Percentiles rank a stretch among this genome's conserved stretches.
phyloP scores from a whole-genome alignment of 2,329 filamentous ascomycete species.

The Fusarium pseudocircinatum region DNA sequence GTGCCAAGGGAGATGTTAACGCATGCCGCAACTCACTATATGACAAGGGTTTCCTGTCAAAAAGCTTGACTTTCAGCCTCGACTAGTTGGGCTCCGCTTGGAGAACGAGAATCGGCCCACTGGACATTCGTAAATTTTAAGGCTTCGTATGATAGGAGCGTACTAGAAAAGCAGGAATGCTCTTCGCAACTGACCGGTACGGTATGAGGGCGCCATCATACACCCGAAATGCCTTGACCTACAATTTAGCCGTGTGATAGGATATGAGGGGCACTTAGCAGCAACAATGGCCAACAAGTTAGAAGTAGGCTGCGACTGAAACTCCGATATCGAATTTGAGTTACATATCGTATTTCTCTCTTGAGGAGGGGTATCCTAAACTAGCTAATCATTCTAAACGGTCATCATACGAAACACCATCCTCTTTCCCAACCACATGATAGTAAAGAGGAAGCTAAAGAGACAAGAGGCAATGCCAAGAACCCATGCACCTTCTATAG shows the following conservation, averaged over 20 bases:
- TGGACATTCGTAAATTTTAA: neutral
- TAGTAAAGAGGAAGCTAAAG: conserved; percentile 18
- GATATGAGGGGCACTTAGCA: no score
- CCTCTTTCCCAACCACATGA: conserved; percentile 29
- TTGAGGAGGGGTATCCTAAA: neutral
- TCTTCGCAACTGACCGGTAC: neutral
- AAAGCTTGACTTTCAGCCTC: neutral
- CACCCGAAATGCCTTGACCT: neutral
- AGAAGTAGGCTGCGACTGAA: no score
- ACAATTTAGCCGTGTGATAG: neutral
- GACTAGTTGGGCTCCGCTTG: neutral
- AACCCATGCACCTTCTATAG: conserved; percentile 35
- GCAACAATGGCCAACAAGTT: no score
- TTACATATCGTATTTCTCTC: neutral
- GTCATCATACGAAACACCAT: conserved; percentile 2
- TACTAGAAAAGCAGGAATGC: neutral
- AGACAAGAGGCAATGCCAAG: conserved; percentile 30
- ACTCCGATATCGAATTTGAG: neutral
- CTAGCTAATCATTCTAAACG: neutral
- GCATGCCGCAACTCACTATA: neutral
- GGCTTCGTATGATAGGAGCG: neutral
- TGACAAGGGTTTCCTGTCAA: no score
- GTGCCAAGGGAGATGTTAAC: neutral
- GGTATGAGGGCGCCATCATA: no score
- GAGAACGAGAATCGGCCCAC: neutral